These are phyloP conservation scores for Penicillium sp. DNA, from an alignment of 2,329 filamentous ascomycete genomes.

Conservation along the genomic window DNA sequence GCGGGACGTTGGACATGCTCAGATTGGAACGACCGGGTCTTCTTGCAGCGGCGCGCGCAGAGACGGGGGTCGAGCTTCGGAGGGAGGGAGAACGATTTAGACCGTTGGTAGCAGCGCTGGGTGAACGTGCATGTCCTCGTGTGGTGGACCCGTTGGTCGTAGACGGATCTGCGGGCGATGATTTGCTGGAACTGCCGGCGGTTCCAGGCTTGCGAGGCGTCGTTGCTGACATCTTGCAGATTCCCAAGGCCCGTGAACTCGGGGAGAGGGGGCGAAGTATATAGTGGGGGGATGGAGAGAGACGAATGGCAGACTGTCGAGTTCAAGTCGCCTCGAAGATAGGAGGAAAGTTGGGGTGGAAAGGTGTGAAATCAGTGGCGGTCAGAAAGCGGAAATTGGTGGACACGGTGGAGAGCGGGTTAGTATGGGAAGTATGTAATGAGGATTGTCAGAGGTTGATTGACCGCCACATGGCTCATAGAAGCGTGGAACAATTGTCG, in stretches of 20 bases:
- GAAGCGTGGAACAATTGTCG: conserved; percentile 22
- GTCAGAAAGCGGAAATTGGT: conserved; percentile 28
- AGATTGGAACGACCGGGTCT: conserved; percentile 55
- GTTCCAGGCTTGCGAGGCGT: conserved; percentile 48
- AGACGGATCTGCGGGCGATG: conserved; percentile 34
- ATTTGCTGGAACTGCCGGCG: conserved; percentile 38
- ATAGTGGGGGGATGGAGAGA: conserved; percentile 5
- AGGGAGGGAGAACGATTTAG: conserved; percentile 68
- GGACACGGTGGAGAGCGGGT: conserved; percentile 26
- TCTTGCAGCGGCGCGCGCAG: conserved; percentile 71
- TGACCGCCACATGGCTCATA: conserved; percentile 28
- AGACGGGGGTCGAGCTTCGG: conserved; percentile 62
- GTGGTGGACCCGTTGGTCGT: conserved; percentile 40
- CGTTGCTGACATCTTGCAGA: conserved; percentile 46
- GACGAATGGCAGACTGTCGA: background rate
- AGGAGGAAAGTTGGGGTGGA: conserved; percentile 10
- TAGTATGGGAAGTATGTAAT: conserved; percentile 23
- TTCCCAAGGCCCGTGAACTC: conserved; percentile 17
- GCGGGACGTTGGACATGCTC: conserved; percentile 50
- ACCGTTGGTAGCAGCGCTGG: conserved; percentile 53
- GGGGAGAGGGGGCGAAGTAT: conserved; percentile 8
- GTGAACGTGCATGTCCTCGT: conserved; percentile 52
- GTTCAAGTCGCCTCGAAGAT: background rate
- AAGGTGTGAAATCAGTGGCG: conserved; percentile 25
- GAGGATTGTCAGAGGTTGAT: conserved; percentile 28